A percentile compares a stretch with the other conserved stretches of the same genome.
Evolutionary conservation across 441 rosid species (phyloP).

Genomic region (Mallotus japonicus): DNA sequence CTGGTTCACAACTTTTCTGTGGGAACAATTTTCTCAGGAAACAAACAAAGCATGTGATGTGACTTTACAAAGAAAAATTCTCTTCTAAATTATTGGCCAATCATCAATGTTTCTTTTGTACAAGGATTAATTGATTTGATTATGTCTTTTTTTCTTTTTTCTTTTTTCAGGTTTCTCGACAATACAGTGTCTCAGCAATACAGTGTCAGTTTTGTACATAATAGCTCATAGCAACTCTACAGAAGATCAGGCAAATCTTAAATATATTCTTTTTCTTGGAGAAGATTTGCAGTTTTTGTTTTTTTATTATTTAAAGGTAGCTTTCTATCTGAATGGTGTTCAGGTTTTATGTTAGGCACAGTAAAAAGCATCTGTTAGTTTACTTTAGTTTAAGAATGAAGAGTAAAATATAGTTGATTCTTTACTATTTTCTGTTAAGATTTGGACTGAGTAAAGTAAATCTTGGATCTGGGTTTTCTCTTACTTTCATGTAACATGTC

Average conservation of each 20-base stretch:
- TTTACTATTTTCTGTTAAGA: background rate
- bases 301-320: conserved; percentile 5
- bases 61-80: background rate
- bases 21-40: background rate
- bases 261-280: background rate
- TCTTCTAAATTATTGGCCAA: background rate
- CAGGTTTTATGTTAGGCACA: background rate
- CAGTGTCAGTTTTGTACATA: background rate
- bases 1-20: background rate
- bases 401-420: background rate
- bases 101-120: background rate
- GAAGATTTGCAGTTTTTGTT: background rate
- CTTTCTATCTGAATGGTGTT: background rate
- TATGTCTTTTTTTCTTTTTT: background rate
- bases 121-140: background rate
- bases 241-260: too few species aligned
- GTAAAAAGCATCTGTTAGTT: background rate
- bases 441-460: conserved; percentile 4
- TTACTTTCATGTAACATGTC: background rate
- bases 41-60: background rate
- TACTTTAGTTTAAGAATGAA: too few species aligned
- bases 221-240: too few species aligned
- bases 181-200: background rate
- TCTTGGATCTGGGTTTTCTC: conserved; percentile 10
- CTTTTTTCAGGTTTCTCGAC: background rate